Evolutionary conservation across 208 protist genomes (phyloP), one percentile per base, ranked within the genome.

Genomic region (Leishmania lainsoni): DNA sequence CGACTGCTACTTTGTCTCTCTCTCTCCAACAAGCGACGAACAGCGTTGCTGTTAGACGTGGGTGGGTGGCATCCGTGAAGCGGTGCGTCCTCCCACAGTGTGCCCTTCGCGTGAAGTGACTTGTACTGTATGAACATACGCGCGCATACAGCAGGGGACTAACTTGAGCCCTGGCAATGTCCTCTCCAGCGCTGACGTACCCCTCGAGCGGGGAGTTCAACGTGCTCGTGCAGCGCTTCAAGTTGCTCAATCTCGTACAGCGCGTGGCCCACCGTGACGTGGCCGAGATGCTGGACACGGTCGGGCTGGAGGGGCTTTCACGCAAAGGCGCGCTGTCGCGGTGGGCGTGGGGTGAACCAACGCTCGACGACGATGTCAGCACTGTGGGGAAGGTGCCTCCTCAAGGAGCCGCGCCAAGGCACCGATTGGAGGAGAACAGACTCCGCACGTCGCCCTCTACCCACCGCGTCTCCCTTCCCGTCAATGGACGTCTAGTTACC

Each of bases 191-290:
- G 49, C 49, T 86, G 9, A 78, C 87, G 65, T 89, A 87, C 58
- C 76, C 83, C 0, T 88, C 75, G 52, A 83, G 78, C 8, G 78
- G 81, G 16, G 93, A 97, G 75, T 93, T 92, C 83, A 89, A 89
- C 2, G 78, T 98, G 32, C 80, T 96, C 14, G 82, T 94, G 56
- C 90, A 96, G 75, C 91, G 95, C 63, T 98, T 98, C 76, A 98
- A 97, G 80, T 80, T 97, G 75, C 83, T 98, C 22, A 91, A 91
- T 39, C 81, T 98, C 48, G 95, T 97, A 32, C 95, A 97, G 83
- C 90, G 90, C 0, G 90, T 98, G 32, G 95, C 95, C 1, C 92
- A 96, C 65, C 86, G 84, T 20, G 95, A 98, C 71, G 92, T 98
- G 61, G 81, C 89, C 59, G 92, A 95, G 75, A 90, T 98, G 87